These are phyloP conservation scores for Achaetomium macrosporum DNA, from an alignment of 2,329 filamentous ascomycete species.

Conservation along the genomic window DNA sequence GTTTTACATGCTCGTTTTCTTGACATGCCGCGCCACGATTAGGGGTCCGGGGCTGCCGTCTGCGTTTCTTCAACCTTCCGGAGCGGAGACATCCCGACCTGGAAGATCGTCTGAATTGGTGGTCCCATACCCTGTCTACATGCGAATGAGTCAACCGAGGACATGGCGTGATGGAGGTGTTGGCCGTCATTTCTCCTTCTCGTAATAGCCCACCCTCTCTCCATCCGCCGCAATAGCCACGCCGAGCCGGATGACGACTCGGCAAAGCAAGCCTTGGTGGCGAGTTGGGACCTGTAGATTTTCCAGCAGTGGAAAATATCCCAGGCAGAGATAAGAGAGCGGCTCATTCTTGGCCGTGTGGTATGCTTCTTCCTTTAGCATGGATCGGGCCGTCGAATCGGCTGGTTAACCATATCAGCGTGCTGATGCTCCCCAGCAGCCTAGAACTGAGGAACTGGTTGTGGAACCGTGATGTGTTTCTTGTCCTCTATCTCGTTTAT, in stretches of 20 bases:
- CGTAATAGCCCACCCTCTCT: not conserved
- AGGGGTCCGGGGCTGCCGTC: too few species aligned
- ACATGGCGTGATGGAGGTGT: not conserved
- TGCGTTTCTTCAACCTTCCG: too few species aligned
- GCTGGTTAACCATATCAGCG: too few species aligned
- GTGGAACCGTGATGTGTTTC: too few species aligned
- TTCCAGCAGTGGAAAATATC: constrained; percentile 11
- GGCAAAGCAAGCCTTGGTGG: constrained; percentile 3
- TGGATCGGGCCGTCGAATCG: too few species aligned
- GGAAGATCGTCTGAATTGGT: not conserved
- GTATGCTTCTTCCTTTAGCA: too few species aligned
- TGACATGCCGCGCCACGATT: too few species aligned
- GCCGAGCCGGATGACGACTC: not conserved
- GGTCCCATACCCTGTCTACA: not conserved
- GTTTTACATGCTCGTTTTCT: too few species aligned
- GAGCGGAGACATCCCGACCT: not conserved
- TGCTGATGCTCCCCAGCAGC: too few species aligned
- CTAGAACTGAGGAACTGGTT: too few species aligned
- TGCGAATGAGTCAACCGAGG: not conserved
- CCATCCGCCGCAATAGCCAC: constrained; percentile 3
- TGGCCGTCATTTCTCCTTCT: not conserved
- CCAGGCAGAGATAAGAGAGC: not conserved
- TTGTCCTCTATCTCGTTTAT: not conserved
- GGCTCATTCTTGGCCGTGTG: not conserved
- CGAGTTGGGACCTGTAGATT: constrained; percentile 4